Evolutionary conservation across 1,139 yeast species (phyloP), one percentile per base, ranked within the genome.

Genomic region (Candida sanyaensis): DNA sequence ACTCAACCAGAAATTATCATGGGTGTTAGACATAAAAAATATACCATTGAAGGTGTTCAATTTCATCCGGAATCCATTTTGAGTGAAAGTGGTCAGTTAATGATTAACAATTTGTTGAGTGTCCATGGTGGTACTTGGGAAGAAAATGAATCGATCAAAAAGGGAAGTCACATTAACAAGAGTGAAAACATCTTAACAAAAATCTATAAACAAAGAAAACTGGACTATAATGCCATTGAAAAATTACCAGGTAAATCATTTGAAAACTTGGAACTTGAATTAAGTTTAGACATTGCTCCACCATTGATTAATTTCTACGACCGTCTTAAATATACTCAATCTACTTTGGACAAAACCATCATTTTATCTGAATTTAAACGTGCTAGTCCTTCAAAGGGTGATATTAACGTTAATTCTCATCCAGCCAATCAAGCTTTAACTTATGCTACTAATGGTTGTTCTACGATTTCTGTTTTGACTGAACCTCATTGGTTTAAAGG

Each of bases 401-500:
- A 84, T 49, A 93, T 93, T 54, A 91, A 86, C 54, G 66, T 86
- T 33, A 68, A 74, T 40, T 95, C 91, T 2, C 88, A 89, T 59
- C 96, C 98, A 1, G 90, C 95, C 0, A 68, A 77, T 21, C 98
- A 91, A 66, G 97, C 93, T 1, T 65, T 77, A 45, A 73, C 78
- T 7, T 93, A 93, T 64, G 92, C 97, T 2, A 65, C 69, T 5
- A 83, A 91, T 24, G 97, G 97, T 2, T 96, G 96, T 40, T 73
- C 96, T 10, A 86, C 96, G 3, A 89, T 93, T 44, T 90, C 97
- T 1, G 96, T 93, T 6, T 77, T 93, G 56, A 93, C 99, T 1
- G 99, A 93, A 65, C 99, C 99, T 13, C 87, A 78, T 51, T 93
- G 98, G 98, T 93, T 93, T 69, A 91, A 91, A 69, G 99, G 99